Evolutionary conservation across 2,329 filamentous ascomycete genomes (phyloP).

Genomic region (Venturia oleaginea): DNA sequence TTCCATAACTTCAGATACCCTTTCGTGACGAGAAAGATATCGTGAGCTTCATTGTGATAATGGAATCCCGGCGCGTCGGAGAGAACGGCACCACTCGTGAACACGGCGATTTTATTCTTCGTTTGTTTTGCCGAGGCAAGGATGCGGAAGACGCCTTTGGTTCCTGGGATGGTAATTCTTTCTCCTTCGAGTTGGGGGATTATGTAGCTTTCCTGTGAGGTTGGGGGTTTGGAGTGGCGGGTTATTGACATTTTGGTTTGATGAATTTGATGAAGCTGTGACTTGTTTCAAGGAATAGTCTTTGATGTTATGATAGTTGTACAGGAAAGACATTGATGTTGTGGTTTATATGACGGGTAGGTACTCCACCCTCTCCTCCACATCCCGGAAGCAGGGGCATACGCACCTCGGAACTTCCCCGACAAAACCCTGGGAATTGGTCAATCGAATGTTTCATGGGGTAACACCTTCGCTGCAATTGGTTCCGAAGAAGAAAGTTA

Average conservation of each 20-base stretch:
- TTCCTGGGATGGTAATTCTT: slow-evolving; percentile 40
- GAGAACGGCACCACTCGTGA: slow-evolving; percentile 37
- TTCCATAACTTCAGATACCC: slow-evolving; percentile 49
- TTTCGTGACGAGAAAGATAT: slow-evolving; percentile 46
- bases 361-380: neutral
- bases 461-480: neutral
- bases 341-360: neutral
- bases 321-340: neutral
- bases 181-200: slow-evolving; percentile 42
- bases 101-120: slow-evolving; percentile 39
- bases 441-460: neutral
- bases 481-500: neutral
- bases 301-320: neutral
- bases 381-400: neutral
- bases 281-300: neutral
- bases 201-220: slow-evolving; percentile 34
- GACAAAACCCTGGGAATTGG: neutral
- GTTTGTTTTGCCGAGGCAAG: slow-evolving; percentile 42
- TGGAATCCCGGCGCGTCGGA: slow-evolving; percentile 42
- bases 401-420: neutral
- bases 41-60: slow-evolving; percentile 45
- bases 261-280: neutral
- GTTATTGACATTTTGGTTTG: neutral
- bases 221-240: slow-evolving; percentile 25
- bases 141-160: slow-evolving; percentile 42